phyloP scores from a whole-genome alignment of 2,329 filamentous ascomycete species.

The Bipolaris oryzae region DNA sequence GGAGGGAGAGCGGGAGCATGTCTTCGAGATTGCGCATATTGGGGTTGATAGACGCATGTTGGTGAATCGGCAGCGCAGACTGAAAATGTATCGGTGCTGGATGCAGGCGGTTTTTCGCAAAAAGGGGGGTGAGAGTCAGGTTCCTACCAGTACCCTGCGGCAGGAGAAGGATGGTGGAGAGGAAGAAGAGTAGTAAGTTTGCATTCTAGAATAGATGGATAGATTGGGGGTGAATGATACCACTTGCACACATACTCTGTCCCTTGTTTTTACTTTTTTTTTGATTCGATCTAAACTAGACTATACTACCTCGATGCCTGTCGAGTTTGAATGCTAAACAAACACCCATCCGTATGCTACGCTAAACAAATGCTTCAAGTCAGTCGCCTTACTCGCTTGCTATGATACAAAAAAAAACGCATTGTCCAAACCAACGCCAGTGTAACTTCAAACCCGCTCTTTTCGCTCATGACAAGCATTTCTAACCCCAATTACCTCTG shows the following conservation, averaged over 20 bases:
- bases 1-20: conserved; percentile 24
- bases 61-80: conserved; percentile 85
- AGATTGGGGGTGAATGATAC: not conserved
- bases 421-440: too few relatives aligned
- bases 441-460: too few relatives aligned
- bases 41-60: conserved; percentile 87
- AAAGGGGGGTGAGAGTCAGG: conserved; percentile 38
- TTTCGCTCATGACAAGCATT: too few relatives aligned
- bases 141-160: conserved; percentile 44
- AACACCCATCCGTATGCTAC: too few relatives aligned
- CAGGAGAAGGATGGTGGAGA: conserved; percentile 27
- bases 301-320: too few relatives aligned
- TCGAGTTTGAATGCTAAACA: too few relatives aligned
- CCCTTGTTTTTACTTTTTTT: not conserved
- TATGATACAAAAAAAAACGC: too few relatives aligned
- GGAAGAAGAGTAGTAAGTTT: not conserved
- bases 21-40: conserved; percentile 74
- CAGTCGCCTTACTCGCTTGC: too few relatives aligned
- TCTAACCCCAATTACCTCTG: too few relatives aligned
- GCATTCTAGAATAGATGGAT: not conserved
- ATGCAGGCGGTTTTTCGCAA: conserved; percentile 83
- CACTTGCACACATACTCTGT: not conserved
- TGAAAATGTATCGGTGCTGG: conserved; percentile 99
- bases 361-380: too few relatives aligned
- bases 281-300: too few relatives aligned